Evolutionary conservation across 331 rosid genomes (phyloP), one percentile per base, ranked within the genome.

Genomic region (Pyracantha coccinea): DNA sequence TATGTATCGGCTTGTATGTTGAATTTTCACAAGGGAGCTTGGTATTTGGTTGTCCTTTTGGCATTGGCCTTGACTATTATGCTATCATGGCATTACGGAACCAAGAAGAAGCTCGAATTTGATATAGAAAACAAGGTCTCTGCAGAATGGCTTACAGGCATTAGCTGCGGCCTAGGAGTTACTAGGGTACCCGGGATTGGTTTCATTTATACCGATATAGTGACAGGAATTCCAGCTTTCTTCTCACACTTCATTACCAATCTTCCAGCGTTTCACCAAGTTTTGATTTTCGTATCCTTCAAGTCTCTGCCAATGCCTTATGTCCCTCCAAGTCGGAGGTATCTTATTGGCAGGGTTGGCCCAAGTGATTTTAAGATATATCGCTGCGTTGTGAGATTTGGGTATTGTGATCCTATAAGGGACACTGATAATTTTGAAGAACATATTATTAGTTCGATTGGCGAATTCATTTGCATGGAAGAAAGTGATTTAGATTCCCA

Each of bases 11-110:
- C 92, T 8, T 83, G 93, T 60, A 67, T 92, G 84, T 81, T 89
- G 79, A 83, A 88, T 35, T 75, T 92, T 80, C 96, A 92, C 72
- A 85, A 68, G 73, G 97, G 93, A 76, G 88, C 93, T 25, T 92
- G 97, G 96, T 92, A 85, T 85, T 84, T 89, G 58, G 81, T 89
- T 65, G 71, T 89, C 75, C 90, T 92, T 55, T 47, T 92, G 79
- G 79, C 54, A 4, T 59, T 83, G 50, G 77, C 85, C 28, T 73
- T 92, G 81, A 92, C 88, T 21, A 65, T 88, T 60, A 92, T 92
- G 96, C 78, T 89, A n/a, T 79, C 96, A 21, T 88, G 97, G 96
- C 96, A 92, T 73, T 92, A 88, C 20, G 97, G 96, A 78, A 89
- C 88, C 25, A 66, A 82, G 86, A 92, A 89, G 88, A 92, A 92